Evolutionary conservation across 164 flowering plant genomes (phyloP).

Genomic region (Chloranthus sessilifolius): DNA sequence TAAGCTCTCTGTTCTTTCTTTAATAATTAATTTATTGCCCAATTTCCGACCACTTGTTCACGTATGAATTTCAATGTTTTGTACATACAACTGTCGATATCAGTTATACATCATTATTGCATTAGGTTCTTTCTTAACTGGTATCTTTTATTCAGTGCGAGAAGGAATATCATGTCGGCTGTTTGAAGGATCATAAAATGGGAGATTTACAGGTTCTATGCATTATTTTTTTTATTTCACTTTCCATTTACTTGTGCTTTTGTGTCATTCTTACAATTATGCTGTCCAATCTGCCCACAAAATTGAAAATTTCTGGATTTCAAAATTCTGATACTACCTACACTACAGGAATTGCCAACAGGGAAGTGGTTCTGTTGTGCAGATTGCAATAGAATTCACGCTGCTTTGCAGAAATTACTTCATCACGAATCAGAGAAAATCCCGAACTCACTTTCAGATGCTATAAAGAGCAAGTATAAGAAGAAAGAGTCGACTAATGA

Average conservation of each 20-base stretch:
- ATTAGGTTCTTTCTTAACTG: too few relatives aligned
- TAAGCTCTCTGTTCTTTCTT: conserved; percentile 16
- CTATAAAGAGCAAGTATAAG: conserved; percentile 42
- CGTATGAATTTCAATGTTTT: too few relatives aligned
- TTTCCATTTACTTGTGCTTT: neutral
- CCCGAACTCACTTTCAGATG: conserved; percentile 32
- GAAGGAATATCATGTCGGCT: conserved; percentile 84
- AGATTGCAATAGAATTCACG: conserved; percentile 51
- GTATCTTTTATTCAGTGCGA: conserved; percentile 57
- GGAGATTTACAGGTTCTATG: conserved; percentile 52
- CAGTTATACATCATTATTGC: too few relatives aligned
- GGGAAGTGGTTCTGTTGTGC: conserved; percentile 85
- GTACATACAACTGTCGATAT: too few relatives aligned
- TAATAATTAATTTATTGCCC: too few relatives aligned
- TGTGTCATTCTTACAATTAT: conserved; percentile 4
- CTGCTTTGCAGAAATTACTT: conserved; percentile 45
- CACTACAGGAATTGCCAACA: conserved; percentile 71
- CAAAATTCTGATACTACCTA: neutral
- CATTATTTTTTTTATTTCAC: neutral
- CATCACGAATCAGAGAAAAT: conserved; percentile 45
- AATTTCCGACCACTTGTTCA: neutral
- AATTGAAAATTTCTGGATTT: neutral
- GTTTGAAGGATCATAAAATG: conserved; percentile 62
- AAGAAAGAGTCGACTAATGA: conserved; percentile 13
- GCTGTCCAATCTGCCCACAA: neutral